Conservation (phyloP, 2,329 filamentous ascomycete species). For the Ophiostoma sp. region DNA sequence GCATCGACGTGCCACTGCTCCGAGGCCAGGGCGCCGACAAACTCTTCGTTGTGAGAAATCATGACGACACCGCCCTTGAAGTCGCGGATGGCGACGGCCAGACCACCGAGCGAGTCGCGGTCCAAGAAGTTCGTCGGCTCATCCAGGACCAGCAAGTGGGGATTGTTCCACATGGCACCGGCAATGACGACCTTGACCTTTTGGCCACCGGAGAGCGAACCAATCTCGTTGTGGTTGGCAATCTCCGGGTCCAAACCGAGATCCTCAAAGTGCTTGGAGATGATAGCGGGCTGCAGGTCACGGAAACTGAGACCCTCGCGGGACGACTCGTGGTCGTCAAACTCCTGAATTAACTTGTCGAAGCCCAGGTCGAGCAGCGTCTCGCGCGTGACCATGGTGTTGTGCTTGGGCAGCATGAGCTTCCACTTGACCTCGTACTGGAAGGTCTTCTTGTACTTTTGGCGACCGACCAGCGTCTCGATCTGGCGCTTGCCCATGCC, state of each 20-base stretch:
- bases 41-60: constrained; percentile 99
- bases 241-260: constrained; percentile 95
- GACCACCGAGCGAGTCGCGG: constrained; percentile 91
- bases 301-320: constrained; percentile 97
- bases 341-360: constrained; percentile 92
- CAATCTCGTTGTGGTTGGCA: constrained; percentile 98
- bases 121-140: constrained; percentile 99
- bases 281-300: constrained; percentile 86
- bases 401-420: constrained; percentile 84
- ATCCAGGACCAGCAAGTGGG: constrained; percentile 93
- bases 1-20: constrained; percentile 96
- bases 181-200: constrained; percentile 99
- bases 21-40: constrained; percentile 90
- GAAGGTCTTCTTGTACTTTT: constrained; percentile 99
- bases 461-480: constrained; percentile 88
- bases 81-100: constrained; percentile 96
- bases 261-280: constrained; percentile 97
- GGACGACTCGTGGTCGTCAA: constrained; percentile 98
- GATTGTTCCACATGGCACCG: constrained; percentile 98
- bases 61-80: constrained; percentile 98
- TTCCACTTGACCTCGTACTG: constrained; percentile 98
- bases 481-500: constrained; percentile 76
- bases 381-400: constrained; percentile 89
- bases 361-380: constrained; percentile 85
- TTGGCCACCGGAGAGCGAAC: constrained; percentile 91